These are phyloP conservation scores for Pseudozyma sp. DNA, from an alignment of 1,284 basidiomycete genomes.

Conservation along the genomic window DNA sequence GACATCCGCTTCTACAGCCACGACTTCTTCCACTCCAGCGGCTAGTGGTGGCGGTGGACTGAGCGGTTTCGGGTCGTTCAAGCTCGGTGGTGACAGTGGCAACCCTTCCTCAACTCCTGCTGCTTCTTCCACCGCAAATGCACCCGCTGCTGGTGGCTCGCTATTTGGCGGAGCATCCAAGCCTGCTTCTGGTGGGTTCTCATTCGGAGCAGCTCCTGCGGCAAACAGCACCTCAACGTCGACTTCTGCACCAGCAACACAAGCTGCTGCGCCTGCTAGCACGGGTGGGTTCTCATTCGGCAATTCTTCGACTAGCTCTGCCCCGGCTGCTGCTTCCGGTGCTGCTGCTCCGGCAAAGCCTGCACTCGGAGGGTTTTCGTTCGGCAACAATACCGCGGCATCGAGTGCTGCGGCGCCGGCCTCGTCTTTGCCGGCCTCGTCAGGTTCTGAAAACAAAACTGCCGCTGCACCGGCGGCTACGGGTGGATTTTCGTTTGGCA, in stretches of 20 bases:
- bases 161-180: conserved; percentile 45
- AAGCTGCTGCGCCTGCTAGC: conserved; percentile 11
- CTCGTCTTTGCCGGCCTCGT: conserved; percentile 34
- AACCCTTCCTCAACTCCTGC: conserved; percentile 11
- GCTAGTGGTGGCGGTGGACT: conserved; percentile 18
- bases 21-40: conserved; percentile 25
- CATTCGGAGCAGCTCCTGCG: conserved; percentile 38
- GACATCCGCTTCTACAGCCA: conserved; percentile 21
- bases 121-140: background rate
- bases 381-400: conserved; percentile 12
- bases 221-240: conserved; percentile 10
- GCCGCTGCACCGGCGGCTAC: conserved; percentile 51
- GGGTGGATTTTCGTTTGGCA: conserved; percentile 56
- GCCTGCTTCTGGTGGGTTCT: conserved; percentile 54
- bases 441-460: conserved; percentile 7
- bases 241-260: conserved; percentile 36
- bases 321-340: conserved; percentile 30
- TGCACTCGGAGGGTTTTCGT: conserved; percentile 35
- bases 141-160: conserved; percentile 22
- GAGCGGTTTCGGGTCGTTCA: conserved; percentile 40
- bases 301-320: conserved; percentile 18
- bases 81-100: conserved; percentile 30
- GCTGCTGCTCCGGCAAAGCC: conserved; percentile 46
- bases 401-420: conserved; percentile 32
- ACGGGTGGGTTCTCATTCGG: conserved; percentile 34